Evolutionary conservation across 495 filamentous ascomycete species (phyloP).

Genomic region (Neurospora sp.): DNA sequence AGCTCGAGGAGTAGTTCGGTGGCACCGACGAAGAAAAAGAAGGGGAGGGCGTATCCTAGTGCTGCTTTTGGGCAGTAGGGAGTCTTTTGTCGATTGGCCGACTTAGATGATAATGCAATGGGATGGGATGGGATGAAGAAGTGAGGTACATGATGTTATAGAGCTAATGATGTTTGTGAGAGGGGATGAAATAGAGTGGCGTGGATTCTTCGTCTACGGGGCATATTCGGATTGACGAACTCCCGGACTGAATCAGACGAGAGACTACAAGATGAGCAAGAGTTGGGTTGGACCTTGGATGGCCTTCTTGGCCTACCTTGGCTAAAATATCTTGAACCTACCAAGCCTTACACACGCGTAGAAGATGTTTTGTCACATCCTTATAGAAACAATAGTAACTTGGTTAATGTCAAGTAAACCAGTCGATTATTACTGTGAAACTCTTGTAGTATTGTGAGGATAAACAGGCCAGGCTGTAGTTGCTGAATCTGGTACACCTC

Average conservation of each 20-base stretch:
- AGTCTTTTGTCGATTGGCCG: too few relatives aligned
- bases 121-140: neutral
- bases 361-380: neutral
- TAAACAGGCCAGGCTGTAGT: neutral
- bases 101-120: neutral
- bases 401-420: neutral
- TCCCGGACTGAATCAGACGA: neutral
- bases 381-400: neutral
- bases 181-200: neutral
- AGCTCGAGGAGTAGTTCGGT: constrained; percentile 39
- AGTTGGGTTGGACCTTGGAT: neutral
- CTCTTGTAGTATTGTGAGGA: neutral
- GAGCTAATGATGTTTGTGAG: neutral
- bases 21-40: constrained; percentile 31
- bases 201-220: too few relatives aligned
- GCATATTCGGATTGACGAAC: neutral
- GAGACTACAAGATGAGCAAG: neutral
- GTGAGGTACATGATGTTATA: neutral
- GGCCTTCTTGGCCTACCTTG: neutral
- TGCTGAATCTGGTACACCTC: neutral
- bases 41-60: constrained; percentile 38
- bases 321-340: neutral
- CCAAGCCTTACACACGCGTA: neutral
- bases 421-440: neutral
- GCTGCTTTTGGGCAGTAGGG: constrained; percentile 38